These are phyloP conservation scores for Penicillium lividum DNA, from an alignment of 495 filamentous ascomycete genomes.

Conservation along the genomic window DNA sequence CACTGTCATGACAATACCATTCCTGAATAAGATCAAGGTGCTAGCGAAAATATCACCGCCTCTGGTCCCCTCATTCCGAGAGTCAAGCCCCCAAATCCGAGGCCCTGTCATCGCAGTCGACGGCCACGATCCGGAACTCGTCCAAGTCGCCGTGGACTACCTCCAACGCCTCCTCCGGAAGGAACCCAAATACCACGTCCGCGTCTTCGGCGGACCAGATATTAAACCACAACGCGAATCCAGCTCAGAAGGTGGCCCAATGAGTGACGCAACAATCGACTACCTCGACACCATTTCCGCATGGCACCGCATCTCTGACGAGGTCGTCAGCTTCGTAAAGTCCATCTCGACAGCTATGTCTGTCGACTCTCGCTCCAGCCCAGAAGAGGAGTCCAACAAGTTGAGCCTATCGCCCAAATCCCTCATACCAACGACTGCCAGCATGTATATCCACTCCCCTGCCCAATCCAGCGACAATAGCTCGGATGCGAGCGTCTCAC, in stretches of 20 bases:
- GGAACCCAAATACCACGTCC: slow-evolving; percentile 59
- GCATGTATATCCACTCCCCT: slow-evolving; percentile 33
- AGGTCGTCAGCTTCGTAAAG: slow-evolving; percentile 66
- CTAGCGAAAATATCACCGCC: slow-evolving; percentile 69
- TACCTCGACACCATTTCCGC: slow-evolving; percentile 68
- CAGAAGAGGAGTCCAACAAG: slow-evolving; percentile 22
- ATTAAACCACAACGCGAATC: slow-evolving; percentile 29
- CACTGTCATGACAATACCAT: slow-evolving; percentile 73
- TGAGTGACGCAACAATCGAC: slow-evolving; percentile 54
- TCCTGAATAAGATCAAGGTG: slow-evolving; percentile 68
- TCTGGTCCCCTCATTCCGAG: slow-evolving; percentile 46
- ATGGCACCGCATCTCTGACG: slow-evolving; percentile 70
- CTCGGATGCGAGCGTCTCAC: slow-evolving; percentile 28
- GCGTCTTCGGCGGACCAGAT: slow-evolving; percentile 52
- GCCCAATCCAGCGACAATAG: slow-evolving; percentile 30
- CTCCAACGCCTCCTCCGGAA: slow-evolving; percentile 61
- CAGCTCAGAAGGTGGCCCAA: slow-evolving; percentile 35
- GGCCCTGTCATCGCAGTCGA: slow-evolving; percentile 85
- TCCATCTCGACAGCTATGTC: slow-evolving; percentile 19
- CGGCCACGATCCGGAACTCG: slow-evolving; percentile 58
- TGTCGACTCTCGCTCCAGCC: slow-evolving; percentile 5
- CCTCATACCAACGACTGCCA: slow-evolving; percentile 38
- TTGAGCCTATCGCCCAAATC: slow-evolving; percentile 34
- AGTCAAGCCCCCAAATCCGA: slow-evolving; percentile 49
- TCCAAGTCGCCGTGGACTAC: slow-evolving; percentile 57